Percentiles rank a stretch among this genome's conserved stretches.
Evolutionary conservation across 2,329 filamentous ascomycete species (phyloP).

Genomic region (Colletotrichum musicola): DNA sequence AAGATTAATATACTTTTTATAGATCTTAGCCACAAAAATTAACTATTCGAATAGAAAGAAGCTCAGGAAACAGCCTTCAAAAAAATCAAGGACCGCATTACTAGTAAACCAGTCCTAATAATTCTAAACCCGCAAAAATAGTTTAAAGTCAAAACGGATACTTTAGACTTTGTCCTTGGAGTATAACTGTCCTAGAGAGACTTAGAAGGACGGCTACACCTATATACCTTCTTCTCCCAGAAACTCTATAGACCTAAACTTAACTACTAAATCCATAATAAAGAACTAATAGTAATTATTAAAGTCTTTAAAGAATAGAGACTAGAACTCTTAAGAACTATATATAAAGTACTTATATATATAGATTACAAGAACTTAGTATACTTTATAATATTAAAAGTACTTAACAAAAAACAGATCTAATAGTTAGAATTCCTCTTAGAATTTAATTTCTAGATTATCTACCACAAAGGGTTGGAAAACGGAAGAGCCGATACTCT

Average conservation of each 20-base stretch:
- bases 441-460: too few relatives aligned
- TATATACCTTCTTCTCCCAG: too few relatives aligned
- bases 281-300: slow-evolving; percentile 30
- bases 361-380: too few relatives aligned
- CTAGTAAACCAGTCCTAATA: too few relatives aligned
- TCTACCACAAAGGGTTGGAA: too few relatives aligned
- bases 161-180: neutral
- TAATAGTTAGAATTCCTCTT: too few relatives aligned
- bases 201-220: slow-evolving; percentile 14
- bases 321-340: neutral
- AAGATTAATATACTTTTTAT: neutral
- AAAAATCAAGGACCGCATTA: neutral
- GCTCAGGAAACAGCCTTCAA: neutral
- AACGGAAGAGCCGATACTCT: too few relatives aligned
- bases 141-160: slow-evolving; percentile 7
- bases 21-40: neutral
- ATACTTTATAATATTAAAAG: too few relatives aligned
- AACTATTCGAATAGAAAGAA: neutral
- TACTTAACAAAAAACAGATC: too few relatives aligned
- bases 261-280: slow-evolving; percentile 26
- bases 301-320: slow-evolving; percentile 26
- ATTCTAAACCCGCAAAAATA: slow-evolving; percentile 26
- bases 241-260: too few relatives aligned
- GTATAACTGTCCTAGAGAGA: neutral
- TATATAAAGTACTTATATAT: neutral